Evolutionary conservation across 1,284 basidiomycete species (phyloP).

Genomic region (Ganoderma lingzhi): DNA sequence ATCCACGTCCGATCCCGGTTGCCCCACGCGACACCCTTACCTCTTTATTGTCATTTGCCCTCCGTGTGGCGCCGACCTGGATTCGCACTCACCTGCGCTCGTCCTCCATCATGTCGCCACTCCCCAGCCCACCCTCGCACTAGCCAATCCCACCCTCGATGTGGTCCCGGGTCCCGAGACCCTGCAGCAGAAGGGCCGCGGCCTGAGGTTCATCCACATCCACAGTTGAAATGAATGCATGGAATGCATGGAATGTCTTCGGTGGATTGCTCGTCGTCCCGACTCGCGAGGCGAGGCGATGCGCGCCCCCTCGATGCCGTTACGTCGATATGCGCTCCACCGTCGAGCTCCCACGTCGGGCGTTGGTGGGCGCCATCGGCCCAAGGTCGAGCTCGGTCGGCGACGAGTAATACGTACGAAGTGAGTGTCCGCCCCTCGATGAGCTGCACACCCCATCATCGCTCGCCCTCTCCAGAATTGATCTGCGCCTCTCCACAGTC

Average conservation of each 20-base stretch:
- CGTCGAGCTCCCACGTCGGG: conserved; percentile 1
- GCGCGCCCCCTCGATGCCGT: conserved; percentile 1
- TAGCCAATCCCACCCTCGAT: background rate
- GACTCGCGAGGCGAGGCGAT: conserved; percentile 1
- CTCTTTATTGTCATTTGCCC: background rate
- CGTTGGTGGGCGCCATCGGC: background rate
- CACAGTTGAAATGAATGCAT: background rate
- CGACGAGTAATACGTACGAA: background rate
- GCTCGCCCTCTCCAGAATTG: conserved; percentile 6
- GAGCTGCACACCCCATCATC: background rate
- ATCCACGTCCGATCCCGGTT: conserved; percentile 1
- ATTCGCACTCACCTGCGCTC: conserved; percentile 7
- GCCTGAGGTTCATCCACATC: background rate
- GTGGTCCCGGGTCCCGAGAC: background rate
- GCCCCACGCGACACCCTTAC: background rate
- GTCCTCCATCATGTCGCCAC: background rate
- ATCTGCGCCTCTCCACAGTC: conserved; percentile 15
- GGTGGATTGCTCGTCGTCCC: conserved; percentile 6
- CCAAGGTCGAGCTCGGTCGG: background rate
- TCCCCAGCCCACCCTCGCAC: background rate
- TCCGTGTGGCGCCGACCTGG: conserved; percentile 1
- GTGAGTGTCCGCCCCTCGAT: background rate
- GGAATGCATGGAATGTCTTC: conserved; percentile 3
- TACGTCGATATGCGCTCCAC: conserved; percentile 7
- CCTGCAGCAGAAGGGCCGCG: background rate